Conservation (phyloP, 202 grass and related monocot genomes). For the Miscanthus sacchariflorus region DNA sequence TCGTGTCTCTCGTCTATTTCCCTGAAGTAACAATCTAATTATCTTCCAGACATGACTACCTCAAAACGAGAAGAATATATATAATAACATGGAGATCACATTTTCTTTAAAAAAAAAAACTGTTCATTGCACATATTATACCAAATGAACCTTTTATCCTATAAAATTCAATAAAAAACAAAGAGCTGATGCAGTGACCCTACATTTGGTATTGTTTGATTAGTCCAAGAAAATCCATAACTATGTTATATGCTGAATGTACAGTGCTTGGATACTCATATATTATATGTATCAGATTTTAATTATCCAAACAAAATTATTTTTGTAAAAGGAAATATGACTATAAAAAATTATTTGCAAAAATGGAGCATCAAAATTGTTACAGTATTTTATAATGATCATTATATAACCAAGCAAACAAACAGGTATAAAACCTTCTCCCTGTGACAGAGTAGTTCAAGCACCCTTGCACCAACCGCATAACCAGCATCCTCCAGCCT, state of each 20-base stretch:
- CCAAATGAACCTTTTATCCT: slow-evolving; percentile 11
- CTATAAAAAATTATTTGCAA: slow-evolving; percentile 8
- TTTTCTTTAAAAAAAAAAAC: slow-evolving; percentile 9
- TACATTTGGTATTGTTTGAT: slow-evolving; percentile 15
- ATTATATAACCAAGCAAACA: slow-evolving; percentile 22
- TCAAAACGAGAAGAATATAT: slow-evolving; percentile 30
- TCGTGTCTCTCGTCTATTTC: slow-evolving; percentile 94
- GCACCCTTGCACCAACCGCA: slow-evolving; percentile 94
- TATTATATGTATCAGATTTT: not conserved
- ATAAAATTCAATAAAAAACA: not conserved
- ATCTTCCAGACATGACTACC: slow-evolving; percentile 7
- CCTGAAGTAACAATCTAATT: slow-evolving; percentile 60
- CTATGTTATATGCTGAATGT: not conserved
- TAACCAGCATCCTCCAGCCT: slow-evolving; percentile 98
- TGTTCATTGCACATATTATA: not conserved
- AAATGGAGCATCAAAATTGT: not conserved
- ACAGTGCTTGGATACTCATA: not conserved
- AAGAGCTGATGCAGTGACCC: not conserved
- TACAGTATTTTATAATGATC: not conserved
- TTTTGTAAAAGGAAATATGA: not conserved
- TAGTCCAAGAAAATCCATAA: slow-evolving; percentile 14
- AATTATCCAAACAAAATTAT: slow-evolving; percentile 9
- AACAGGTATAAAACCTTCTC: slow-evolving; percentile 69
- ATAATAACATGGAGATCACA: not conserved
- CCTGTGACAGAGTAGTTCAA: slow-evolving; percentile 96